phyloP scores from a whole-genome alignment of 2,329 filamentous ascomycete genomes.

The Fusarium secorum region DNA sequence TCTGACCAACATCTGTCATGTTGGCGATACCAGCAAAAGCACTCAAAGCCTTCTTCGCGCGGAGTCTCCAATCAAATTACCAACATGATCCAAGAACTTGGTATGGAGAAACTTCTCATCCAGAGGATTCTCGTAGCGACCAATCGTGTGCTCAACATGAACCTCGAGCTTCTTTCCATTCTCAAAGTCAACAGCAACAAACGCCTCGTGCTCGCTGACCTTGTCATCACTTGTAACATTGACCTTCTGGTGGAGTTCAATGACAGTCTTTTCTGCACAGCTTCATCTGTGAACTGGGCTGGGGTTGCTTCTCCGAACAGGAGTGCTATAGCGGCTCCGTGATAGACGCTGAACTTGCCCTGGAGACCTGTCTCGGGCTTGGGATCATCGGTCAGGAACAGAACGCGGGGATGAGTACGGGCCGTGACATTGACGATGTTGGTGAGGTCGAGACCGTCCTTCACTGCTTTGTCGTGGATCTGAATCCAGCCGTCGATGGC shows the following conservation, averaged over 20 bases:
- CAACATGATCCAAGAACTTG: background rate
- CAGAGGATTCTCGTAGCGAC: background rate
- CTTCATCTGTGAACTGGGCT: background rate
- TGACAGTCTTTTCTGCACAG: background rate
- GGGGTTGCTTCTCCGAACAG: background rate
- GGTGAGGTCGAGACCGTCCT: background rate
- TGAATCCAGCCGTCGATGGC: conserved; percentile 5
- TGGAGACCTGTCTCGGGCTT: background rate
- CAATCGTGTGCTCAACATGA: background rate
- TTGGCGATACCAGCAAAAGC: background rate
- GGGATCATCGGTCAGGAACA: background rate
- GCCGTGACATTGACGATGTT: background rate
- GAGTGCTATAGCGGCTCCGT: background rate
- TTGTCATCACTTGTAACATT: background rate
- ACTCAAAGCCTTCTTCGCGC: background rate
- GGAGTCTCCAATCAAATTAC: background rate
- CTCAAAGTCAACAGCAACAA: background rate
- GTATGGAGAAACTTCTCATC: background rate
- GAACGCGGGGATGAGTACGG: background rate
- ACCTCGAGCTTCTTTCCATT: background rate
- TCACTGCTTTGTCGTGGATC: background rate
- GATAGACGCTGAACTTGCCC: conserved; percentile 1
- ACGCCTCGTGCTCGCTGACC: background rate
- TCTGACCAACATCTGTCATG: background rate
- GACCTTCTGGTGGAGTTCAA: background rate